phyloP scores from a whole-genome alignment of 129 eudicot genomes.

The Ambrosia trifida region DNA sequence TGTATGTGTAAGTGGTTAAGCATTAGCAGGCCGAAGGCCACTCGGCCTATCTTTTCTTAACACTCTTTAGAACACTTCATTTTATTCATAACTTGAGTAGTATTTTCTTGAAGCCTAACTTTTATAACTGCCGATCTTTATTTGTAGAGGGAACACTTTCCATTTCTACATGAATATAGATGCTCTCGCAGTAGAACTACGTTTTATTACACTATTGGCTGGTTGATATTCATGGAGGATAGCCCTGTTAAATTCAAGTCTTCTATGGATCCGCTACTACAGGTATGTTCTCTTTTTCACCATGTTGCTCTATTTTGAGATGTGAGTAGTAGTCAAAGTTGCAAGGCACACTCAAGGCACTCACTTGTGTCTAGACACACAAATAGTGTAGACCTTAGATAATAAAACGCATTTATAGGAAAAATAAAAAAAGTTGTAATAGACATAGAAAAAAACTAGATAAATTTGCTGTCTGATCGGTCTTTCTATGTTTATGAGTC shows the following conservation, averaged over 20 bases:
- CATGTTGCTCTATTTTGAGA: neutral
- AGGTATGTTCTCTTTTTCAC: constrained; percentile 42
- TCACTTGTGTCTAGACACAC: too few species aligned
- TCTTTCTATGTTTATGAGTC: too few species aligned
- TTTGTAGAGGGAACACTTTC: constrained; percentile 92
- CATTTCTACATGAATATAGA: constrained; percentile 78
- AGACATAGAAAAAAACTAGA: neutral
- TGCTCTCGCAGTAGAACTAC: constrained; percentile 94
- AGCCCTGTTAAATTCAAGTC: constrained; percentile 80
- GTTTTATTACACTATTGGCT: constrained; percentile 91
- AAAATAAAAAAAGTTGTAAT: neutral
- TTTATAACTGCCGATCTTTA: constrained; percentile 7
- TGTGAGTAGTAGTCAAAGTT: neutral
- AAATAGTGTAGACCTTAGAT: too few species aligned
- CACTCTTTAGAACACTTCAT: neutral
- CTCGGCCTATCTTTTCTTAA: neutral
- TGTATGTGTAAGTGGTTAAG: neutral
- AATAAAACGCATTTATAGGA: neutral
- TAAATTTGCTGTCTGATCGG: neutral
- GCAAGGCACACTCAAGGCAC: neutral
- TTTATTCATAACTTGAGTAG: neutral
- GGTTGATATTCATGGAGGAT: constrained; percentile 92
- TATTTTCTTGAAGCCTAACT: neutral
- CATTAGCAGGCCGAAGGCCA: neutral
- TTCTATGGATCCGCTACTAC: constrained; percentile 84